Percentiles rank a stretch among this genome's conserved stretches.
These are phyloP conservation scores for Capillidium rhysosporum DNA, from an alignment of 371 early-diverging fungal species.

Conservation along the genomic window DNA sequence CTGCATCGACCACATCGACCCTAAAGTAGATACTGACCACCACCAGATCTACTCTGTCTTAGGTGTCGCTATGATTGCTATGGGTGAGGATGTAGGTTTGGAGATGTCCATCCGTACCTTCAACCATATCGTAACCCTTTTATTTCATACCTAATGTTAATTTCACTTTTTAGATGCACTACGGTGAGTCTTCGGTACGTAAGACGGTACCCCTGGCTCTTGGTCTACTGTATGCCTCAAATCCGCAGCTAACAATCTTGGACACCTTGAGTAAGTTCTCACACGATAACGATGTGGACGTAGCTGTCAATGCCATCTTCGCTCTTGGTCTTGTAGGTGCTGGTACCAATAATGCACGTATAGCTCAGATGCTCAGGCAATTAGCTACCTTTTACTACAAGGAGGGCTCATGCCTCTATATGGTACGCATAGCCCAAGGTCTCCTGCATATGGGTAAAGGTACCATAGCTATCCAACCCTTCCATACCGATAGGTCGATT, in stretches of 20 bases:
- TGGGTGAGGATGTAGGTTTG: constrained; percentile 91
- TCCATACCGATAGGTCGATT: constrained; percentile 74
- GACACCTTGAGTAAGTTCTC: constrained; percentile 93
- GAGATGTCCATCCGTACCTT: constrained; percentile 91
- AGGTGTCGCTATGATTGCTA: constrained; percentile 84
- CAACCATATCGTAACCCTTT: constrained; percentile 57
- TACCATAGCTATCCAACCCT: constrained; percentile 86
- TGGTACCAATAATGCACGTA: constrained; percentile 98
- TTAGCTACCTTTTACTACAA: constrained; percentile 94
- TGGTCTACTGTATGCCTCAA: constrained; percentile 88
- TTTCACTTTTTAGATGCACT: constrained; percentile 68
- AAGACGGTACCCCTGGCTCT: constrained; percentile 88
- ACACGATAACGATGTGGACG: constrained; percentile 88
- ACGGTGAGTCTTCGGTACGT: constrained; percentile 88
- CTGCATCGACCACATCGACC: constrained; percentile 84
- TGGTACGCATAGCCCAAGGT: constrained; percentile 95
- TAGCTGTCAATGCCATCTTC: constrained; percentile 90
- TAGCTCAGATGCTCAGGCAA: constrained; percentile 93
- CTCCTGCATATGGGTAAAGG: constrained; percentile 97
- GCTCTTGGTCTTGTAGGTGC: constrained; percentile 98
- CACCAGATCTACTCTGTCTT: constrained; percentile 91
- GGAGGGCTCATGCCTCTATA: constrained; percentile 76
- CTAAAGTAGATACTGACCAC: constrained; percentile 56
- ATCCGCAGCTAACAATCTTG: constrained; percentile 75
- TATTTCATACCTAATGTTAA: background rate